Evolutionary conservation across 202 grass and related monocot genomes (phyloP), one percentile per base, ranked within the genome.

Genomic region (Zoysia matrella): DNA sequence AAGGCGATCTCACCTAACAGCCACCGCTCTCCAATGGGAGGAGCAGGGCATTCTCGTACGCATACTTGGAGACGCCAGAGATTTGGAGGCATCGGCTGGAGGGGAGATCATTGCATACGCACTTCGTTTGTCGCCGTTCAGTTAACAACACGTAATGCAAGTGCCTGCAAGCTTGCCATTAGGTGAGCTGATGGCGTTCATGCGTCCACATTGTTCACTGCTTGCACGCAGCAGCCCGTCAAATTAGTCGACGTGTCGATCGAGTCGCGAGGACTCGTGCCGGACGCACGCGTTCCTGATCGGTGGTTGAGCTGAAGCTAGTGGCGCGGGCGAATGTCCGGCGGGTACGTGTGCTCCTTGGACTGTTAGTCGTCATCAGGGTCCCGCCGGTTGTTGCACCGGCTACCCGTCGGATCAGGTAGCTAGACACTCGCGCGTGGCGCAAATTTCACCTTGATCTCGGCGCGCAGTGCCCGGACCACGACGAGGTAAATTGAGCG

Each of bases 121-220:
- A 58, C 55, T 4, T 15, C 22, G 22, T 22, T 22, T 22, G 22
- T 22, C 22, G 22, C 22, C 22, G 22, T 22, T 15, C 2, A 14
- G 15, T 16, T 15, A n/a, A 3, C 8, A 56, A 58, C 1, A 58
- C 55, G 55, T 58, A 58, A 58, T 58, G 55, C 55, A 18, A 18
- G 54, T 56, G 13, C 54, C 54, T 56, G 54, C 54, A 22, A 22
- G 22, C 22, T n/a, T 16, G 4, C 18, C 55, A 58, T 58, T 79
- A 74, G 80, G 80, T 74, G 86, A 88, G 70, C 70, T 88, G 79
- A 63, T 65, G 47, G 61, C 53, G 50, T 6, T 30, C 47, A 30
- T 30, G 52, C 45, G 70, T 68, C 75, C 56, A 56, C 73, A 75
- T 57, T 76, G 77, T 89, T 89, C 87, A 66, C 3, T 76, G 76